These are phyloP conservation scores for Sicyos edulis DNA, from an alignment of 306 rosid species.

Conservation along the genomic window DNA sequence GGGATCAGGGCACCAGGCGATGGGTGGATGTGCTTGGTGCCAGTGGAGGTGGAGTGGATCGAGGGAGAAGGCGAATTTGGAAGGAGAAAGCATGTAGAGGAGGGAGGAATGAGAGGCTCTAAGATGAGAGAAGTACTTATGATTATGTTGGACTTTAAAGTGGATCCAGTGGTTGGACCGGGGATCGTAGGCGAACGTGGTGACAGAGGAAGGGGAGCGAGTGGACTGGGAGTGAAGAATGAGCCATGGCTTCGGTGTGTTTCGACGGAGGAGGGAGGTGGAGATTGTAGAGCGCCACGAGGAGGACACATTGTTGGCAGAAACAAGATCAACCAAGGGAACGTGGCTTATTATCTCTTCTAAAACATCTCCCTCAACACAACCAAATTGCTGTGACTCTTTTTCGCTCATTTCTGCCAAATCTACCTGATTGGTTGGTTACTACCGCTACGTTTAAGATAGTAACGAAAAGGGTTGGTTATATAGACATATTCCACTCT, in stretches of 20 bases:
- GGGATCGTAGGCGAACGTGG: background rate
- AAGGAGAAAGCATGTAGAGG: constrained; percentile 1
- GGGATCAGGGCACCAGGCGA: constrained; percentile 5
- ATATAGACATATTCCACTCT: too few relatives aligned
- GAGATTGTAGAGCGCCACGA: background rate
- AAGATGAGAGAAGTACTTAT: background rate
- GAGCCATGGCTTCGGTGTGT: background rate
- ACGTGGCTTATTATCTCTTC: background rate
- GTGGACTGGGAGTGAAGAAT: constrained; percentile 1
- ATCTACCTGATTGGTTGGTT: too few relatives aligned
- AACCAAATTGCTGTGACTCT: too few relatives aligned
- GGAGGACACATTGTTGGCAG: background rate
- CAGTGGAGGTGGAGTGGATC: background rate
- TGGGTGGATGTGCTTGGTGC: background rate
- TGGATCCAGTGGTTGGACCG: background rate
- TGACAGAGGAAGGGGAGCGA: background rate
- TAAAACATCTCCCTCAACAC: background rate
- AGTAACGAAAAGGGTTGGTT: too few relatives aligned
- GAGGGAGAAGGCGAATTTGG: background rate
- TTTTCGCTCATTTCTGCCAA: too few relatives aligned
- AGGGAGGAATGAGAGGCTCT: constrained; percentile 6
- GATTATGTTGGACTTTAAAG: background rate
- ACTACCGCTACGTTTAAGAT: too few relatives aligned
- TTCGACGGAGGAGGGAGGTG: background rate
- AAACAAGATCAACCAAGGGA: constrained; percentile 2